phyloP scores from a whole-genome alignment of 2,329 filamentous ascomycete genomes.

The Calonectria naviculata region DNA sequence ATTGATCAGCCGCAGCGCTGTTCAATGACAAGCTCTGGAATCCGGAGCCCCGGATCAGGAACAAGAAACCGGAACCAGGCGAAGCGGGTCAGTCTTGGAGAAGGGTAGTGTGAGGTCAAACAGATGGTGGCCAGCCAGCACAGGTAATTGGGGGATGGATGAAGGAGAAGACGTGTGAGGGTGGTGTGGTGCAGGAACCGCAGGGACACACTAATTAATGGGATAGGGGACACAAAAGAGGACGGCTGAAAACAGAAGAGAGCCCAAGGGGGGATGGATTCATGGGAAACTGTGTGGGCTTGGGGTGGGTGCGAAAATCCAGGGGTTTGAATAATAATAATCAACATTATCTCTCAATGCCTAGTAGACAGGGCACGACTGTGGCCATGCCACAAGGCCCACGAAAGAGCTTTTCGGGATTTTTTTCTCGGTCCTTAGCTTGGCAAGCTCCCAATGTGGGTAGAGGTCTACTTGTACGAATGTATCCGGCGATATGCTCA shows the following conservation, averaged over 20 bases:
- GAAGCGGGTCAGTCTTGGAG: slow-evolving; percentile 7
- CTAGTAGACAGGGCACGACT: not conserved
- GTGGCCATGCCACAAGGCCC: not conserved
- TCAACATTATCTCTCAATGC: not conserved
- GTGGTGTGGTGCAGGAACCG: not conserved
- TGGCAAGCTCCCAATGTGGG: not conserved
- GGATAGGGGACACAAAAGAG: slow-evolving; percentile 4
- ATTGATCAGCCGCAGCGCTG: not conserved
- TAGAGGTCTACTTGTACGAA: not conserved
- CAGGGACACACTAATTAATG: slow-evolving; percentile 10
- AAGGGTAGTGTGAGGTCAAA: not conserved
- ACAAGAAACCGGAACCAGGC: slow-evolving; percentile 10
- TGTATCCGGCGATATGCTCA: not conserved
- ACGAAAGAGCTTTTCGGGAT: not conserved
- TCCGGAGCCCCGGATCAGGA: slow-evolving; percentile 3
- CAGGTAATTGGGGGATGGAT: slow-evolving; percentile 12
- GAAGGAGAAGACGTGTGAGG: not conserved
- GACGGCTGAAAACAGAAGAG: not conserved
- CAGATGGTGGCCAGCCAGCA: slow-evolving; percentile 19
- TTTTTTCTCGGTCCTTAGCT: slow-evolving; percentile 5
- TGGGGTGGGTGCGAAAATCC: not conserved
- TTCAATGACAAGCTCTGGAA: not conserved
- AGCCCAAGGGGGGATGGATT: not conserved
- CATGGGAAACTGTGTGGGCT: not conserved
- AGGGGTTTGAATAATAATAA: slow-evolving; percentile 5